Conservation (phyloP, 176 grass and related monocot species). For the Cymbopogon citratus region DNA sequence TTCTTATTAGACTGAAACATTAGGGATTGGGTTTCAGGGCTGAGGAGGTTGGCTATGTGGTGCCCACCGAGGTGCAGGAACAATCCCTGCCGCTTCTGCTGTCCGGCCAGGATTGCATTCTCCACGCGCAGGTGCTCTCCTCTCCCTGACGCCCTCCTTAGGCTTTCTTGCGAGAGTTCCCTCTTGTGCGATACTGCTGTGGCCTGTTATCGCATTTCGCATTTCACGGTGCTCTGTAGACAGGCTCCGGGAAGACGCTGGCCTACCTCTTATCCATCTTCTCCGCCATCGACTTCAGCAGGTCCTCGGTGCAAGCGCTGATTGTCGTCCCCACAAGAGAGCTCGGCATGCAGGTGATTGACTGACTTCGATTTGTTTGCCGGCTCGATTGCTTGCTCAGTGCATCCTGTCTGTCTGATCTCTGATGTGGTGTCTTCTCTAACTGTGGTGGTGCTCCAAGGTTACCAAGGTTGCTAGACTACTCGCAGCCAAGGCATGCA, state of each 20-base stretch:
- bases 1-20: too few relatives aligned
- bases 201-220: not conserved
- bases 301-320: constrained; percentile 81
- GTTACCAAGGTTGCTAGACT: constrained; percentile 84
- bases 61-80: constrained; percentile 72
- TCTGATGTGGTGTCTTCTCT: not conserved
- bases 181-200: too few relatives aligned
- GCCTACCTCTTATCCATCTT: constrained; percentile 76
- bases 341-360: constrained; percentile 85
- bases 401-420: too few relatives aligned
- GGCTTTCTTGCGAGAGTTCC: too few relatives aligned
- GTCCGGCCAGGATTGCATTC: constrained; percentile 76
- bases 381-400: not conserved
- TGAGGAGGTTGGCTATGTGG: constrained; percentile 61
- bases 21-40: constrained; percentile 45
- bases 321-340: constrained; percentile 86
- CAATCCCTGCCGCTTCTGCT: constrained; percentile 73
- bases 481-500: constrained; percentile 64
- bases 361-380: not conserved
- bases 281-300: constrained; percentile 56
- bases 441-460: constrained; percentile 23
- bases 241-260: constrained; percentile 97
- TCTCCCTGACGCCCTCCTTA: not conserved
- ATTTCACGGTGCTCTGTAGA: constrained; percentile 38
- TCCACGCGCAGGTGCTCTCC: constrained; percentile 77